Evolutionary conservation across 257 asterid genomes (phyloP), one percentile per base, ranked within the genome.

Genomic region (Lycium ferocissimum): DNA sequence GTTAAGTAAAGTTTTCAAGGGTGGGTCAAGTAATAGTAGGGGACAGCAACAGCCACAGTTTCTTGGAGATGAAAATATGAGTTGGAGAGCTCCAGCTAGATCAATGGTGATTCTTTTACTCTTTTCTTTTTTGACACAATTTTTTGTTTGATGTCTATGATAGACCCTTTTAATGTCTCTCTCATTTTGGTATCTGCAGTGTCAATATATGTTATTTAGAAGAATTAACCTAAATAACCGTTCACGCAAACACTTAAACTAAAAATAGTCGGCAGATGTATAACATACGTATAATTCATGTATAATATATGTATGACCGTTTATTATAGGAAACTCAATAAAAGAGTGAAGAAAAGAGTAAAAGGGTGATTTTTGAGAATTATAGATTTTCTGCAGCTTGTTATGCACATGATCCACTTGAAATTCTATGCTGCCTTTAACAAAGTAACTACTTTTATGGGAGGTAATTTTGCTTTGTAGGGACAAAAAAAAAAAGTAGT

Each of bases 31-130:
- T 47, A 69, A 75, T 83, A 88, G 93, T 83, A 88, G 93, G 87
- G 89, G 85, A 79, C 92, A 86, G 63, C 95, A 87, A 66, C 33
- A 26, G 33, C 94, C 98, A 79, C 97, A 92, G 93, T 92, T 91
- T 89, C 81, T 91, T 1, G 98, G 99, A 26, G 98, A 94, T 84
- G 98, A 92, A 88, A 95, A 92, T 90, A 95, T 92, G 95, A 89
- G 82, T 79, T 92, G 95, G 95, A 93, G 93, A 54, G 94, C 97
- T 84, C 97, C 98, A 0, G 79, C 87, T 82, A 86, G 97, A 93
- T 88, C 98, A 40, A 49, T 90, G 97, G 98, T 93, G 93, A 85
- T 15, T 81, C 4, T 72, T 9, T 78, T 22, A 75, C 15, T 35
- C 51, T 15, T 2, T 12, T 2, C 20, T 12, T 75, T 75, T 1